phyloP scores from a whole-genome alignment of 140 eudicot genomes.

The Oenanthe javanica region DNA sequence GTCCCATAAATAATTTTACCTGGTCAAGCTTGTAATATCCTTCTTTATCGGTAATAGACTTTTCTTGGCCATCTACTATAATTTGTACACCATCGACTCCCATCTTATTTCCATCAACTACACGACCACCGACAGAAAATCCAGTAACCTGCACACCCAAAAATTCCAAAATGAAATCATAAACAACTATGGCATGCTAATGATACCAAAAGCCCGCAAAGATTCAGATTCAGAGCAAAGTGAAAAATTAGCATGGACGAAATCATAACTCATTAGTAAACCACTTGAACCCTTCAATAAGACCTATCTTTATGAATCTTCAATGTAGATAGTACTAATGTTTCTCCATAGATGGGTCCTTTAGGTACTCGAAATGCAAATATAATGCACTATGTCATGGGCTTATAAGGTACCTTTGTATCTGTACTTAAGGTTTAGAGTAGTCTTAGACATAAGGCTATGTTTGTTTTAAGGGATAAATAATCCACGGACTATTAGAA shows the following conservation, averaged over 20 bases:
- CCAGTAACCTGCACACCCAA: conserved; percentile 71
- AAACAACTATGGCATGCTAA: conserved; percentile 10
- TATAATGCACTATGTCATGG: neutral
- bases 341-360: neutral
- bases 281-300: neutral
- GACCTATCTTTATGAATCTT: neutral
- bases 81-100: conserved; percentile 79
- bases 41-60: conserved; percentile 72
- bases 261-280: neutral
- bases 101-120: conserved; percentile 64
- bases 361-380: neutral
- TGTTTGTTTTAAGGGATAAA: neutral
- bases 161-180: neutral
- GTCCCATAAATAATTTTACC: conserved; percentile 32
- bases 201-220: neutral
- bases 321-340: neutral
- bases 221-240: conserved; percentile 2
- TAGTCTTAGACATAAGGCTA: neutral
- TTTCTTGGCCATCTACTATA: conserved; percentile 81
- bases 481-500: neutral
- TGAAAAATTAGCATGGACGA: neutral
- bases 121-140: conserved; percentile 98
- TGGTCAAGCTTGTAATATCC: conserved; percentile 98
- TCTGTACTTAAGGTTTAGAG: neutral
- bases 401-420: neutral